Evolutionary conservation across 306 rosid genomes (phyloP), one percentile per base, ranked within the genome.

Genomic region (Fragaria vesca): DNA sequence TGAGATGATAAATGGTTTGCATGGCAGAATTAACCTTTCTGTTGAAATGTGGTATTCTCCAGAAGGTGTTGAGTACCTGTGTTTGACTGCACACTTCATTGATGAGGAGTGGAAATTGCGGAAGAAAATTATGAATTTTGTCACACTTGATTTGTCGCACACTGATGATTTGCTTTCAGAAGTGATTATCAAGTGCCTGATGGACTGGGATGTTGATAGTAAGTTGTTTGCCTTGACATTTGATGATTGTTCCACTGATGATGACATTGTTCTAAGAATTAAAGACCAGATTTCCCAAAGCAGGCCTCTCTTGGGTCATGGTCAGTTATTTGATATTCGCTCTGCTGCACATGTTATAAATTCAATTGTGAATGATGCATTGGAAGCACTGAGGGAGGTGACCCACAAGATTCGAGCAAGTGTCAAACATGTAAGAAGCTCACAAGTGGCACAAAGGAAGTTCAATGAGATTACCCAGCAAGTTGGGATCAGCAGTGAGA

Each of bases 171-270:
- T 90, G 80, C 96, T 95, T 88, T 90, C 97, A 12, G 96, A 89
- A 79, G 97, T 93, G 76, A 90, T 95, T 48, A 83, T 89, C 55
- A 91, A 88, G 83, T 89, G 96, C 81, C 86, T 93, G 60, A 83
- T 75, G 77, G 96, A 92, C 58, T 95, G 99, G 97, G 91, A 86
- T 80, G 84, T 95, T 79, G 96, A 93, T 76, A 70, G 90, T 76
- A 92, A 95, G 86, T 85, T 95, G 75, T 95, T 93, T 88, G 90
- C 99, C 30, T 81, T 95, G 84, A 95, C 97, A 69, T 90, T 92
- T 74, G 99, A 95, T 86, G 90, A 91, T 76, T 95, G 91, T 80
- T 91, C 91, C 50, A 79, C 82, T 17, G 87, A 91, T 80, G 93
- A 88, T 83, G 94, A 91, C 86, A 86, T 95, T 73, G 83, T 93